Percentiles rank a stretch among this genome's conserved stretches.
These are phyloP conservation scores for Wilcoxina mikolae DNA, from an alignment of 495 filamentous ascomycete species.

Conservation along the genomic window DNA sequence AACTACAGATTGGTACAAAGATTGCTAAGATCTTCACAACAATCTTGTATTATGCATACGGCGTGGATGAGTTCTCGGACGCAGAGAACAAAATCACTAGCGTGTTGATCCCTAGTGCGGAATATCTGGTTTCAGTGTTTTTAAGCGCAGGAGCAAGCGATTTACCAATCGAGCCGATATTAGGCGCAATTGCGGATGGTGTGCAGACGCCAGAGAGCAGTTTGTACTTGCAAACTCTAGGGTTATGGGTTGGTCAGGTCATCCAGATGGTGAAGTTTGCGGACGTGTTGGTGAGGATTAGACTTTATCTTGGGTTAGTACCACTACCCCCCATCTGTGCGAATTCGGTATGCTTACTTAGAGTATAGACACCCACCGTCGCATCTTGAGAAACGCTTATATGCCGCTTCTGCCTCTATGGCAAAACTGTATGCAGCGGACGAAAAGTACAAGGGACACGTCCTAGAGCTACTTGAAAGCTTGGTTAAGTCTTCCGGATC, in stretches of 20 bases:
- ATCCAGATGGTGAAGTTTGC: conserved; percentile 49
- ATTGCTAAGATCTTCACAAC: conserved; percentile 55
- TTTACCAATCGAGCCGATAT: conserved; percentile 60
- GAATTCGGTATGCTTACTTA: conserved; percentile 8
- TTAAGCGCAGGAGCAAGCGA: conserved; percentile 52
- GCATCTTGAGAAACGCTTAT: conserved; percentile 60
- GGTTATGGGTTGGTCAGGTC: conserved; percentile 47
- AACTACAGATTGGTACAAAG: conserved; percentile 29
- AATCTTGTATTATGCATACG: conserved; percentile 55
- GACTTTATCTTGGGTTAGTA: conserved; percentile 43
- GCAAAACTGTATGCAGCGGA: conserved; percentile 64
- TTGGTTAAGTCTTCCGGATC: conserved; percentile 41
- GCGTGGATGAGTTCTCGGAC: conserved; percentile 43
- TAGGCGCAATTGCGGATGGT: conserved; percentile 53
- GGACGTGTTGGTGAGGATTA: conserved; percentile 51
- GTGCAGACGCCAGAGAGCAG: conserved; percentile 49
- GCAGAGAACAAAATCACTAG: conserved; percentile 46
- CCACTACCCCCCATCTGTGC: neutral
- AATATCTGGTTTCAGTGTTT: conserved; percentile 61
- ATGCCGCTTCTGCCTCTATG: conserved; percentile 58
- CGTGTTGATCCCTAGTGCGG: conserved; percentile 51
- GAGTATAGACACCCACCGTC: conserved; percentile 33
- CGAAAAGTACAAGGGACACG: conserved; percentile 47
- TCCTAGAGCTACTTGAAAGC: conserved; percentile 54
- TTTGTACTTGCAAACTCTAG: conserved; percentile 44